Evolutionary conservation across 768 basidiomycete genomes (phyloP).

Genomic region (Mycena vulgaris): DNA sequence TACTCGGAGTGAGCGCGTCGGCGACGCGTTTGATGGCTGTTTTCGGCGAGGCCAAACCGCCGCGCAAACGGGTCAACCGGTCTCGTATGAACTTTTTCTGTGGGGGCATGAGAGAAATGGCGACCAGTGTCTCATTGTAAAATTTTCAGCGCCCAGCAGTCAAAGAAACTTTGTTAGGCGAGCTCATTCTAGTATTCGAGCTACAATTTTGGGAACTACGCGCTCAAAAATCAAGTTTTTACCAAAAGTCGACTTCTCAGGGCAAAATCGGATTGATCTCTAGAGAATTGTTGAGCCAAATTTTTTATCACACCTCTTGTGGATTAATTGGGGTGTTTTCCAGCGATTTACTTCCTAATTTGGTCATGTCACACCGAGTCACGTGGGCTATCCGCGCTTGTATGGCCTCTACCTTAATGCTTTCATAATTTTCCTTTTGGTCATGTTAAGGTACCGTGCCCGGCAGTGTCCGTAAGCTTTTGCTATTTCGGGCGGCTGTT

Average conservation of each 20-base stretch:
- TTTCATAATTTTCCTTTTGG: no score
- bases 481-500: no score
- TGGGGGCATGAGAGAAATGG: slow-evolving; percentile 6
- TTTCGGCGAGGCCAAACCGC: not conserved
- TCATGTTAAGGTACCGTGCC: no score
- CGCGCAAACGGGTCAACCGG: not conserved
- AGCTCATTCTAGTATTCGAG: not conserved
- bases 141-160: slow-evolving; percentile 5
- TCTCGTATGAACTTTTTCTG: slow-evolving; percentile 17
- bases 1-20: slow-evolving; percentile 19
- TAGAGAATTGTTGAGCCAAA: not conserved
- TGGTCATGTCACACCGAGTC: not conserved
- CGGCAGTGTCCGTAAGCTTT: no score
- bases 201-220: not conserved
- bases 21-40: slow-evolving; percentile 15
- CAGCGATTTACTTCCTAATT: not conserved
- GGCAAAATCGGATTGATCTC: not conserved
- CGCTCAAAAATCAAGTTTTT: not conserved
- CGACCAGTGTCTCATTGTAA: not conserved
- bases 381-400: slow-evolving; percentile 13
- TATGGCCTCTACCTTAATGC: slow-evolving; percentile 18
- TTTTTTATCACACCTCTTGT: no score
- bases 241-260: not conserved
- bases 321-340: not conserved
- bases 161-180: slow-evolving; percentile 28